Evolutionary conservation across 208 protist genomes (phyloP).

Genomic region (Leishmania mexicana): DNA sequence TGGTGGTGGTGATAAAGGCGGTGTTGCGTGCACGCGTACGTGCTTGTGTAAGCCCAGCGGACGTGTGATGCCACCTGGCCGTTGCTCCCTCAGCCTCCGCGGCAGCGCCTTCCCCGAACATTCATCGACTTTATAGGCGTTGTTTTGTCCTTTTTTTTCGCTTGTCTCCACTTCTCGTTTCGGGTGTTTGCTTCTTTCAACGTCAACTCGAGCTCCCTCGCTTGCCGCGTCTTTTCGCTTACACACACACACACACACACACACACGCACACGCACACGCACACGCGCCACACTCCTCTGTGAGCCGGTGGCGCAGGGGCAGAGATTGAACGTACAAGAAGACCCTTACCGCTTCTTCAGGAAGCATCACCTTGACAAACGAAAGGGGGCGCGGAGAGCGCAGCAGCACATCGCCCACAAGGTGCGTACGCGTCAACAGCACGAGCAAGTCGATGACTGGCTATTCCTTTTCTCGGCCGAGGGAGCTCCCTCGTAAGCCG

Average conservation of each 20-base stretch:
- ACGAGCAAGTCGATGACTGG: background rate
- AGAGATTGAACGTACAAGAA: background rate
- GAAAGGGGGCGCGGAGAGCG: background rate
- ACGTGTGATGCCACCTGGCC: background rate
- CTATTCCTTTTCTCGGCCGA: slow-evolving; percentile 27
- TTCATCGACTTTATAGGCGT: background rate
- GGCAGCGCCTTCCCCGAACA: background rate
- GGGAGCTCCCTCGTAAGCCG: slow-evolving; percentile 38
- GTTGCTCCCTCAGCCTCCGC: background rate
- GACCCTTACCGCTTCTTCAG: background rate
- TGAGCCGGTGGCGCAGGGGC: background rate
- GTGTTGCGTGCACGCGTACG: background rate
- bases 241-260: background rate
- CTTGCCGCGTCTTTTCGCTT: background rate
- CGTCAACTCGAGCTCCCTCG: background rate
- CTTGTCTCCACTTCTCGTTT: background rate
- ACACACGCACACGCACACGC: background rate
- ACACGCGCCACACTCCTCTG: background rate
- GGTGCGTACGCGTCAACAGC: background rate
- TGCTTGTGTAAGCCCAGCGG: background rate
- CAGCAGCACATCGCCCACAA: background rate
- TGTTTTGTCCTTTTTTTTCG: background rate
- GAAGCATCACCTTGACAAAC: background rate
- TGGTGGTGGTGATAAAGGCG: background rate
- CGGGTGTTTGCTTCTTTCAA: background rate